Base-by-base conservation (phyloP, 2,329 filamentous ascomycete genomes). In the Zasmidium citrigriseum region DNA sequence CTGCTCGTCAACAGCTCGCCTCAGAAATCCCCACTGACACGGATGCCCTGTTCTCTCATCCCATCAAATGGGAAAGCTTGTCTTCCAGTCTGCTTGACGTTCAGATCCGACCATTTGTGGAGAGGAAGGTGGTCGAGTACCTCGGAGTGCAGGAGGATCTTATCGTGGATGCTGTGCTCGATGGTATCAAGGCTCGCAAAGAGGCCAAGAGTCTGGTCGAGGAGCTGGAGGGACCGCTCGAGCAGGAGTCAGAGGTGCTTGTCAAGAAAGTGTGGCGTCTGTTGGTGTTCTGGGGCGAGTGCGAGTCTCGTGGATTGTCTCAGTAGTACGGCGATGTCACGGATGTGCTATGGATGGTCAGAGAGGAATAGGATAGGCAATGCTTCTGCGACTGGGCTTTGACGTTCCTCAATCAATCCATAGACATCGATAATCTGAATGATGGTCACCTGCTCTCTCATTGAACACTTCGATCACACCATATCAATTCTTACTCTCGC, bases 51-150 rank as follows among this genome's bases (percentile, higher is more conserved):
- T 99, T 93, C 91, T 84, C 83, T n/a, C 98, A 92, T 91, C 80
- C 89, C 18, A 86, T 99, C 73, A 90, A 93, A 68, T 99, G 95
- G 95, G 89, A 96, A 52, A 91, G 87, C 75, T 83, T 99, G 72
- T 90, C 96, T 71, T 89, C 95, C 61, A 81, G 83, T 16, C 83
- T 95, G 45, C 86, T 98, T 59, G 84, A 86, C 60, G 90, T 96
- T 64, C 93, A 97, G 73, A 85, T 99, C 67, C 86, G 90, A 70
- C 93, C 93, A 25, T 99, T 97, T 77, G 91, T 98, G 57, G 92
- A 96, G 80, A 96, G 96, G 84, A 99, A 98, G 83, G 91, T 98
- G 67, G 89, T 99, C 60, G 95, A 99, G 76, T 96, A 95, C 68
- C 83, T 99, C 50, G 96, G 96, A 59, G 90, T 99, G 58, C 92